Evolutionary conservation across 2,329 filamentous ascomycete species (phyloP).

Genomic region (Simplicillium aogashimaense): DNA sequence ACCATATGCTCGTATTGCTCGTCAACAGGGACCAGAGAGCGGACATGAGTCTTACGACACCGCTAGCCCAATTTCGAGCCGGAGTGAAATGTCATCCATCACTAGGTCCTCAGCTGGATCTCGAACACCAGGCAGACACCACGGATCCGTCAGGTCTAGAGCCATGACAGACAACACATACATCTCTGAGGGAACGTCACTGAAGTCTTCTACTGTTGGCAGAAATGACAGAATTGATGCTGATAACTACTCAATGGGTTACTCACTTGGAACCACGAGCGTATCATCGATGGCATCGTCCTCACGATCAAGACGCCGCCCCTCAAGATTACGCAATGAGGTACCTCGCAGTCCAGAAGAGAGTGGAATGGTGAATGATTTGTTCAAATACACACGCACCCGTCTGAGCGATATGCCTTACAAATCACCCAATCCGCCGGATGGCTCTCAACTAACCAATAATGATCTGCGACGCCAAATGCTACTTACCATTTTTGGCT

Average conservation of each 20-base stretch:
- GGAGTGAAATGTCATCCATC: conserved; percentile 50
- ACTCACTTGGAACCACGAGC: conserved; percentile 25
- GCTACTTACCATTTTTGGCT: conserved; percentile 90
- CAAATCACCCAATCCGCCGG: conserved; percentile 51
- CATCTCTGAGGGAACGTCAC: conserved; percentile 53
- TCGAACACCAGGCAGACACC: conserved; percentile 37
- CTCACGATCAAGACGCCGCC: conserved; percentile 33
- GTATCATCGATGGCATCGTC: conserved; percentile 33
- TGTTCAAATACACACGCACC: conserved; percentile 79
- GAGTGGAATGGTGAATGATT: conserved; percentile 60
- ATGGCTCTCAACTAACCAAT: conserved; percentile 53
- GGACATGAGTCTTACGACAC: conserved; percentile 55
- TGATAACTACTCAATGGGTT: conserved; percentile 46
- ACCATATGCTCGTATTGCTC: conserved; percentile 64
- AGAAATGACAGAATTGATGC: conserved; percentile 21
- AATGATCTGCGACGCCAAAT: conserved; percentile 83
- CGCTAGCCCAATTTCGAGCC: conserved; percentile 56
- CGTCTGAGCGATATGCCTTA: conserved; percentile 78
- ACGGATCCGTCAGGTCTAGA: conserved; percentile 40
- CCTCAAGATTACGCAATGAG: conserved; percentile 72
- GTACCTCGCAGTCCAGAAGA: conserved; percentile 64
- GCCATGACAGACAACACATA: conserved; percentile 55
- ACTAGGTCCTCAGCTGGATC: conserved; percentile 46
- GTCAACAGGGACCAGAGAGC: conserved; percentile 52
- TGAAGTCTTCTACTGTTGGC: conserved; percentile 22